A percentile compares a stretch with the other conserved stretches of the same genome.
phyloP scores from a whole-genome alignment of 2,329 filamentous ascomycete genomes.

The Diaporthe velutina region DNA sequence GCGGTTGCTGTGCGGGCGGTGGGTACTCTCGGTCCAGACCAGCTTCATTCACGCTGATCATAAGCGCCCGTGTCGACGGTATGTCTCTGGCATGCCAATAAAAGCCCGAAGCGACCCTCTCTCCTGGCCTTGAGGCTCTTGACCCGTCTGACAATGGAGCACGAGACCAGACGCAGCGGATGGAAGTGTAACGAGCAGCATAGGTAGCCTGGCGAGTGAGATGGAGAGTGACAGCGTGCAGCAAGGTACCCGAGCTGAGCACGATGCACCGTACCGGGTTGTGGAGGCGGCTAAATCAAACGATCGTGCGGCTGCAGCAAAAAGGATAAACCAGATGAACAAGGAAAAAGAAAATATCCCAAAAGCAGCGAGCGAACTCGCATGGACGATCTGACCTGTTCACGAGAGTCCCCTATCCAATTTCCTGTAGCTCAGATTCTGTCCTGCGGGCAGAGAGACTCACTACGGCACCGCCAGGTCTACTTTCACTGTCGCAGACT shows the following conservation, averaged over 20 bases:
- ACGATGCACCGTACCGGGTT: conserved; percentile 32
- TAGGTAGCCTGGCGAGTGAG: conserved; percentile 17
- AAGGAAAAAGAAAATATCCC: conserved; percentile 4
- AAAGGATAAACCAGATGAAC: conserved; percentile 23
- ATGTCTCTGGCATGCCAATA: conserved; percentile 39
- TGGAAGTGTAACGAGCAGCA: conserved; percentile 25
- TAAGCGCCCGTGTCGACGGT: conserved; percentile 38
- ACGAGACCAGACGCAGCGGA: conserved; percentile 32
- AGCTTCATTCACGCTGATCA: conserved; percentile 34
- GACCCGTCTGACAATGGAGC: conserved; percentile 32
- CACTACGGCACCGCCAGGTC: not conserved
- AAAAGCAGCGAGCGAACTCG: conserved; percentile 27
- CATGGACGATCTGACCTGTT: conserved; percentile 5
- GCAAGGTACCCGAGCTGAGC: conserved; percentile 34
- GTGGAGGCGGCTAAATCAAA: conserved; percentile 42
- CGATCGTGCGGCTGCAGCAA: conserved; percentile 37
- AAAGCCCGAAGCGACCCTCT: not conserved
- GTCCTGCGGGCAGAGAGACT: not conserved
- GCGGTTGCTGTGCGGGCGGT: conserved; percentile 27
- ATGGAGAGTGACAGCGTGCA: conserved; percentile 8
- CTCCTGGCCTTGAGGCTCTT: conserved; percentile 27
- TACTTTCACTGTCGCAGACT: conserved; percentile 18
- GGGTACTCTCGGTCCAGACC: conserved; percentile 27
- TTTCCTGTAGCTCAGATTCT: not conserved
- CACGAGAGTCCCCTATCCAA: conserved; percentile 2